Evolutionary conservation across 202 grass and related monocot genomes (phyloP), one percentile per base, ranked within the genome.

Genomic region (Digitaria exilis): DNA sequence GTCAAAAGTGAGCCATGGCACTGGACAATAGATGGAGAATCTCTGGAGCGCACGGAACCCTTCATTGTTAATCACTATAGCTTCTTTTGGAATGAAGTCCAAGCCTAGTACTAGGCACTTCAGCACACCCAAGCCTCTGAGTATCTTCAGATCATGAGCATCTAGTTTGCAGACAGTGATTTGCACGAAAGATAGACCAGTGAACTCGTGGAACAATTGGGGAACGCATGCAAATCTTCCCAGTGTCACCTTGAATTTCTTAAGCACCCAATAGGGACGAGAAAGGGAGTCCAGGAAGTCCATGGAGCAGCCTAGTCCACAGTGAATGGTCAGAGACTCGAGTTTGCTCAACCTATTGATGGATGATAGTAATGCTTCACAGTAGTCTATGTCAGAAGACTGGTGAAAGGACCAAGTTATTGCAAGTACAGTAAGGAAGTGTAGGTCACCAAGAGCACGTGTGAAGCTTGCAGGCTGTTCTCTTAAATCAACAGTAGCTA

Each of bases 341-440:
- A 81, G 78, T 0, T 3, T 0, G 0, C 0, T 0, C 4, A 7
- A 58, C 4, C 1, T 0, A 56, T 21, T 0, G 1, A 82, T 57
- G 18, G 54, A 46, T 31, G 51, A 59, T 0, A 1, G n/a, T 8
- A 81, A 30, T 6, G 42, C 55, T 0, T 24, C 0, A 28, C 7
- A 41, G 52, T 49, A 52, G 17, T 4, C 4, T 17, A 0, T 4
- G 3, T 73, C 26, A 17, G 4, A 6, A 41, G 17, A 73, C 28
- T 73, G 41, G 29, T 62, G 18, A 50, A 73, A 63, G 16, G 26
- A 73, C 68, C 26, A 82, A 26, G 26, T 48, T 63, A 82, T 73
- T 17, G 43, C 45, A 8, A 83, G 9, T n/a, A 39, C 31, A 5
- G 0, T 4, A 15, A 83, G 1, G 0, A 0, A 0, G 0, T 0